phyloP scores from a whole-genome alignment of 2,329 filamentous ascomycete species.

The Claviceps sp. region DNA sequence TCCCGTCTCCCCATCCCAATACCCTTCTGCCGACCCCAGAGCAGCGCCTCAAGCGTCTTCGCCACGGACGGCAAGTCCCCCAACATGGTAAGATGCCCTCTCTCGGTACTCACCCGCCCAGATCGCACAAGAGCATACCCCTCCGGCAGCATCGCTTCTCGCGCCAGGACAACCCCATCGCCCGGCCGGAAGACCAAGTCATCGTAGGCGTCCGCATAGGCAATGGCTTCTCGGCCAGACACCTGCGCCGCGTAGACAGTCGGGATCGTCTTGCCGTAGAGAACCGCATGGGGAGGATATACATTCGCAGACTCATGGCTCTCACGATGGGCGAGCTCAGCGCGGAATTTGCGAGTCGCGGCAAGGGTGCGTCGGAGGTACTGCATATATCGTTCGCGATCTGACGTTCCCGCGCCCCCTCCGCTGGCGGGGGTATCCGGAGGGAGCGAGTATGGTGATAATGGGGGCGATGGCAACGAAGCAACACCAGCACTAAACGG shows the following conservation, averaged over 20 bases:
- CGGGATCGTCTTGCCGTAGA: conserved; percentile 78
- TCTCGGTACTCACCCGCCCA: conserved; percentile 65
- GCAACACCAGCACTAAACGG: conserved; percentile 1
- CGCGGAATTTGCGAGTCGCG: conserved; percentile 61
- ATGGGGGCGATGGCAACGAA: conserved; percentile 11
- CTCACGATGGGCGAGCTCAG: conserved; percentile 52
- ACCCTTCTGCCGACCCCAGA: conserved; percentile 54
- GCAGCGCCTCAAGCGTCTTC: conserved; percentile 54
- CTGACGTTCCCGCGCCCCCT: conserved; percentile 8
- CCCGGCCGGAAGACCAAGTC: conserved; percentile 76
- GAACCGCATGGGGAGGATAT: conserved; percentile 70
- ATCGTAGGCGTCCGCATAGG: conserved; percentile 66
- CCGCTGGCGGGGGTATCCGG: not conserved
- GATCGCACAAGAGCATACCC: conserved; percentile 64
- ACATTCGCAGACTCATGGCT: conserved; percentile 48
- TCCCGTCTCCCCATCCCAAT: conserved; percentile 47
- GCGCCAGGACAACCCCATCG: conserved; percentile 78
- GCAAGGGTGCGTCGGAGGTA: conserved; percentile 68
- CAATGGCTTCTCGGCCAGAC: conserved; percentile 57
- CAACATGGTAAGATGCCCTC: conserved; percentile 77
- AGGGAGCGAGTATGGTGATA: conserved; percentile 7
- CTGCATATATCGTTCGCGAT: conserved; percentile 25
- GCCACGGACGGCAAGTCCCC: conserved; percentile 77
- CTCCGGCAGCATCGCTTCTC: conserved; percentile 70
- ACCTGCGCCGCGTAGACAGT: conserved; percentile 77